phyloP scores from a whole-genome alignment of 306 rosid genomes.

The Rubus idaeus region DNA sequence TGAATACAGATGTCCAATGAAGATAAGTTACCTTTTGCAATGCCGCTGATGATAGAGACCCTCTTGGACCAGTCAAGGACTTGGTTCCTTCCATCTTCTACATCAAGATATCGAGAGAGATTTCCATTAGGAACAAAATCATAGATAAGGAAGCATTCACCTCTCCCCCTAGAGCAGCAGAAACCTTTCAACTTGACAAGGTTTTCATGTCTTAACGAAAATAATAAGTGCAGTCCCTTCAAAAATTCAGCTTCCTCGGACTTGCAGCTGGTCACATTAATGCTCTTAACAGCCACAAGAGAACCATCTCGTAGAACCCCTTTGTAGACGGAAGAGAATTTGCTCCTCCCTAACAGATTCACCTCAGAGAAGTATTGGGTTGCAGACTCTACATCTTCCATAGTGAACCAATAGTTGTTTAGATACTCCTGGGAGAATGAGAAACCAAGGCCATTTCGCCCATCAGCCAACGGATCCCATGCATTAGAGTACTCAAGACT shows the following conservation, averaged over 20 bases:
- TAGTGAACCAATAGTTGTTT: constrained; percentile 52
- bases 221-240: constrained; percentile 56
- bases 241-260: constrained; percentile 81
- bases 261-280: constrained; percentile 74
- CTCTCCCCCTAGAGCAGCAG: constrained; percentile 88
- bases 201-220: constrained; percentile 77
- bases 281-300: constrained; percentile 69
- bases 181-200: constrained; percentile 79
- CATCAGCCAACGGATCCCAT: constrained; percentile 68
- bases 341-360: constrained; percentile 65
- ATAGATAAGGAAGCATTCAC: constrained; percentile 88
- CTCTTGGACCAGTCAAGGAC: constrained; percentile 85
- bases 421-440: constrained; percentile 53
- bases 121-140: constrained; percentile 68
- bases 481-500: constrained; percentile 72
- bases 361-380: constrained; percentile 79
- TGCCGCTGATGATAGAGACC: constrained; percentile 69
- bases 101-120: constrained; percentile 67
- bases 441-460: constrained; percentile 43
- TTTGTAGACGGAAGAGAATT: constrained; percentile 77
- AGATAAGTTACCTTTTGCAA: constrained; percentile 68
- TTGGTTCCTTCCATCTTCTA: constrained; percentile 54
- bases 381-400: constrained; percentile 94
- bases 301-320: constrained; percentile 91
- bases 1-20: background rate